These are phyloP conservation scores for Rosa rugosa DNA, from an alignment of 306 rosid species.

Conservation along the genomic window DNA sequence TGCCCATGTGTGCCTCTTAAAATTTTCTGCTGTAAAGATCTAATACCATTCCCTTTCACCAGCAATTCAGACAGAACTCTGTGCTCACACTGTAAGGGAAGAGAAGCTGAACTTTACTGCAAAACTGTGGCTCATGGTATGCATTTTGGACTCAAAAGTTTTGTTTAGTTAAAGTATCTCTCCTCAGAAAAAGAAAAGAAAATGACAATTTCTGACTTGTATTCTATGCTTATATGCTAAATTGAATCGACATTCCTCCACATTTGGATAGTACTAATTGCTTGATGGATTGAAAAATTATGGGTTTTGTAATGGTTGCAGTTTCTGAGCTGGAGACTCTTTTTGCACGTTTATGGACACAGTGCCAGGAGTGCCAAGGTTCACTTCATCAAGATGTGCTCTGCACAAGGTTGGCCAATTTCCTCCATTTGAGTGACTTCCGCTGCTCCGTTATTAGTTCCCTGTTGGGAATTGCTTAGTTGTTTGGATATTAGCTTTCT, in stretches of 20 bases:
- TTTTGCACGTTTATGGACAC: conserved; percentile 94
- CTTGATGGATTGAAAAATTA: conserved; percentile 16
- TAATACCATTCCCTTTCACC: conserved; percentile 11
- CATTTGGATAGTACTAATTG: conserved; percentile 13
- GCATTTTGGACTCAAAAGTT: conserved; percentile 18
- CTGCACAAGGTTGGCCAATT: conserved; percentile 78
- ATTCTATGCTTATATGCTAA: conserved; percentile 16
- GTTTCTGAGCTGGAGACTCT: conserved; percentile 90
- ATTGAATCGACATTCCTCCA: conserved; percentile 13
- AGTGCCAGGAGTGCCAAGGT: conserved; percentile 99
- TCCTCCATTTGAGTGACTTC: conserved; percentile 13
- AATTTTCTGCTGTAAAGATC: neutral
- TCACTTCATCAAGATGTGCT: conserved; percentile 99
- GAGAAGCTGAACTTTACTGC: conserved; percentile 90
- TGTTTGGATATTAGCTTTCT: neutral
- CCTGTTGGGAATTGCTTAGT: conserved; percentile 15
- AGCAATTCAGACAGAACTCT: conserved; percentile 62
- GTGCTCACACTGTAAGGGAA: conserved; percentile 87
- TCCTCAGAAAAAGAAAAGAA: neutral
- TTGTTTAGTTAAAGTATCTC: neutral
- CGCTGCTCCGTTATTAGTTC: conserved; percentile 7
- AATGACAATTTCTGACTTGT: neutral
- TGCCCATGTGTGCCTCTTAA: neutral
- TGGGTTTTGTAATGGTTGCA: conserved; percentile 43
- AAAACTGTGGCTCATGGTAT: conserved; percentile 76